Percentiles rank a stretch among this genome's conserved stretches.
Evolutionary conservation across 768 basidiomycete species (phyloP).

Genomic region (Termitomyces heimii): DNA sequence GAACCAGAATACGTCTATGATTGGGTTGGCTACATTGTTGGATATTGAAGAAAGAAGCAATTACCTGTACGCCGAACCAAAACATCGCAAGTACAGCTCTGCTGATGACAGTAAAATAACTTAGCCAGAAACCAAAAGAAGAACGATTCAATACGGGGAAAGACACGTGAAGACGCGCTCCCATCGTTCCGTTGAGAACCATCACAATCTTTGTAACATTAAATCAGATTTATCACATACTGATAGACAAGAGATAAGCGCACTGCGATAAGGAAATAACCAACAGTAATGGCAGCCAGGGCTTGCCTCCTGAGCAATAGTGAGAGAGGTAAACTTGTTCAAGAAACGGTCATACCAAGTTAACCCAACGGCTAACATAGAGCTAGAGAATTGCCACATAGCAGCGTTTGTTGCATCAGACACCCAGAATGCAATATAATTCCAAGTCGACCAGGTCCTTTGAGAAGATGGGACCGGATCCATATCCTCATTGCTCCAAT

Average conservation of each 20-base stretch:
- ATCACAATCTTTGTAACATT: slow-evolving; percentile 35
- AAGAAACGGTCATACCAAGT: slow-evolving; percentile 43
- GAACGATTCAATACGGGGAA: slow-evolving; percentile 76
- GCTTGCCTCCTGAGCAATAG: not conserved
- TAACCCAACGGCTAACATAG: slow-evolving; percentile 70
- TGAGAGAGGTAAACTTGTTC: not conserved
- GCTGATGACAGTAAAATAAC: slow-evolving; percentile 80
- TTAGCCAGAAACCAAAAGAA: slow-evolving; percentile 87
- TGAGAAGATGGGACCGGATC: slow-evolving; percentile 59
- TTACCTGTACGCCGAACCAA: slow-evolving; percentile 79
- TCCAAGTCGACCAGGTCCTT: slow-evolving; percentile 65
- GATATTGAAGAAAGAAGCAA: slow-evolving; percentile 19
- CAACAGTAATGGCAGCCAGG: not conserved
- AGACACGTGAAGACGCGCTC: slow-evolving; percentile 73
- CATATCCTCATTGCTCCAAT: slow-evolving; percentile 75
- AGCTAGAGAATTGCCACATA: slow-evolving; percentile 64
- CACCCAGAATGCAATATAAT: slow-evolving; percentile 60
- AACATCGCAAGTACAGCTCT: slow-evolving; percentile 73
- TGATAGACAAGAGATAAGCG: too few relatives aligned
- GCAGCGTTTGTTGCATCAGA: slow-evolving; percentile 44
- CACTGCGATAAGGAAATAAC: not conserved
- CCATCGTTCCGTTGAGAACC: slow-evolving; percentile 73
- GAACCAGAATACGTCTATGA: slow-evolving; percentile 50
- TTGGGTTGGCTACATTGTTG: not conserved
- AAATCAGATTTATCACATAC: not conserved